Base-by-base conservation (phyloP, 2,329 filamentous ascomycete species). In the Lachnellula hyalina region DNA sequence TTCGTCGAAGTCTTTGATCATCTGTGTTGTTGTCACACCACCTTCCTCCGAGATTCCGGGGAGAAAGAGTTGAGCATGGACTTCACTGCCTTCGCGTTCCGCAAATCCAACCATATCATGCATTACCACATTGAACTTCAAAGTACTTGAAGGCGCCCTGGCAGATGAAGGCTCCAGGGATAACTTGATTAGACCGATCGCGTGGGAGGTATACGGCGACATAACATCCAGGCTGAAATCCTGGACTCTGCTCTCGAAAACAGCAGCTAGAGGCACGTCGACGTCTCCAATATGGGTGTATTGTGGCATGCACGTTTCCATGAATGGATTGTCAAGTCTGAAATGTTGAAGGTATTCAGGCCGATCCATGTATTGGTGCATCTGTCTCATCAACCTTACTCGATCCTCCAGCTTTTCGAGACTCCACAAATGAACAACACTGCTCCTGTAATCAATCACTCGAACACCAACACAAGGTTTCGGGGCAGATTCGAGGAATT, bases 121-220 rank as follows among this genome's bases (percentile, higher is more conserved):
- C 90, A 99, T 96, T 34, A 97, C 92, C 5, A 97, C 92, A 66
- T 97, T 99, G 75, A 99, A 99, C 70, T 97, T 99, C 55, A 97
- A 76, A 2, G 90, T 96, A 55, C 89, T 94, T 12, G 90, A 89
- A 14, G 94, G 94, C 4, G 92, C 93, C 65, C 95, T 86, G 2
- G 93, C 92, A 47, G 90, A 93, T 0, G 93, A 97, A 14, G 94
- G 94, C 68, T 99, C 94, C 6, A 99, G 75, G 0, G 93, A 93
- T 38, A 99, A 76, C 66, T 91, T 89, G 61, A 99, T 83, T 53
- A 96, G 93, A 45, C 93, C 94, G 57, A 97, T 84, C 8, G 90
- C 89, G 64, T 91, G 91, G 25, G 87, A 89, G 0, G 94, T 99
- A 66, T 96, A 95, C 2, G 93, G 92, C 0, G 92, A 97, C 46